Evolutionary conservation across 2,329 filamentous ascomycete genomes (phyloP).

Genomic region (Talaromyces sp.): DNA sequence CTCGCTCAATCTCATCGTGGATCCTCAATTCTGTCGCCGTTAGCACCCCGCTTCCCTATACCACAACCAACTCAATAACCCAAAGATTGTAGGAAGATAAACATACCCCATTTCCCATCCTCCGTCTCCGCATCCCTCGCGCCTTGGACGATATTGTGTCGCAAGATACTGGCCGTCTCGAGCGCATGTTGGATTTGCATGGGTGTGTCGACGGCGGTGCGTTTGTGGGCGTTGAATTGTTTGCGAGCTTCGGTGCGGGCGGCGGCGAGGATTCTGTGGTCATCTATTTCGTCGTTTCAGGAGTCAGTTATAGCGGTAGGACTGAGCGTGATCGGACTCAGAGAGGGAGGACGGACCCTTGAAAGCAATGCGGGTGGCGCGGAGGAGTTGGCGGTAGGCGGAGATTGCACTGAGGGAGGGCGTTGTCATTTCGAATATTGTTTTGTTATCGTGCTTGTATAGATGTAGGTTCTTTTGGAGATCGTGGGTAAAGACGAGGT

Average conservation of each 20-base stretch:
- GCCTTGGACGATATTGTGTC: conserved; percentile 87
- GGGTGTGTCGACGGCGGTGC: conserved; percentile 58
- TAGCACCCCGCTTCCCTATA: not conserved
- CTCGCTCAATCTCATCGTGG: conserved; percentile 85
- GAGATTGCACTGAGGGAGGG: conserved; percentile 58
- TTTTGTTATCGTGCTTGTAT: not conserved
- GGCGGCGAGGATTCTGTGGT: conserved; percentile 65
- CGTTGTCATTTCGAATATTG: conserved; percentile 25
- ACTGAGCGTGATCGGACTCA: not conserved
- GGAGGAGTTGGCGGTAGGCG: conserved; percentile 79
- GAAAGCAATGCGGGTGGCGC: conserved; percentile 80
- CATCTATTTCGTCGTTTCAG: conserved; percentile 54
- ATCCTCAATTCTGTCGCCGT: conserved; percentile 69
- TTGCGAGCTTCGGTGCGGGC: conserved; percentile 71
- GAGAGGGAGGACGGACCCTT: conserved; percentile 55
- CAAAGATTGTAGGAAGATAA: not conserved
- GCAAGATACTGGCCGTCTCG: conserved; percentile 75
- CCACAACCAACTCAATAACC: not conserved
- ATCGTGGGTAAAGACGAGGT: not conserved
- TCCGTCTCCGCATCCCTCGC: conserved; percentile 41
- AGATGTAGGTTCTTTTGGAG: not conserved
- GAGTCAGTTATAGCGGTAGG: not conserved
- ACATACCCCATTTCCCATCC: conserved; percentile 38
- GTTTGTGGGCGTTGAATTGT: conserved; percentile 68
- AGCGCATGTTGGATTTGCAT: conserved; percentile 74